These are phyloP conservation scores for Cyanidioschyzon merolae DNA, from an alignment of 23 red algal genomes.

Conservation along the genomic window DNA sequence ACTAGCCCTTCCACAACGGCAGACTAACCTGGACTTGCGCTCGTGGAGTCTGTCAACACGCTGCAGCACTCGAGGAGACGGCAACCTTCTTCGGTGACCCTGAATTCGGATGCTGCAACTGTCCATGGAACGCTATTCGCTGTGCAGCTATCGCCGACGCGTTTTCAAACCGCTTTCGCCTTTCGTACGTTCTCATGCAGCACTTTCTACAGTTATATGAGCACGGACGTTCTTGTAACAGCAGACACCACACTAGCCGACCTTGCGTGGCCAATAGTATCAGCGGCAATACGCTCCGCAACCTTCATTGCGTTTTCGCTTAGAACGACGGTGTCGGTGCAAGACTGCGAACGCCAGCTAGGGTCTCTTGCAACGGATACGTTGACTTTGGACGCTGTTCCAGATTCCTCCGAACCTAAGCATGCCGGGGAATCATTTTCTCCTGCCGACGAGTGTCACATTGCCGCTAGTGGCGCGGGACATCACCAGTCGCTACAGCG, in stretches of 20 bases:
- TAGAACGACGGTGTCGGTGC: neutral
- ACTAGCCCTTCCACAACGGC: too few species aligned
- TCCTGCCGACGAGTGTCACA: neutral
- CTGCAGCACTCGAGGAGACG: too few species aligned
- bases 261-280: neutral
- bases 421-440: neutral
- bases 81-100: too few species aligned
- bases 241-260: neutral
- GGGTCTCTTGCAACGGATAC: neutral
- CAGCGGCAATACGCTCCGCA: neutral
- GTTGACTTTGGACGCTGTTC: neutral
- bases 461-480: neutral
- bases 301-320: conserved; percentile 4
- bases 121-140: too few species aligned
- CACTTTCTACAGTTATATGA: neutral
- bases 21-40: too few species aligned
- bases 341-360: neutral
- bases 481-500: neutral
- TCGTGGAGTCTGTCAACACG: too few species aligned
- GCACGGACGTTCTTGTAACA: neutral
- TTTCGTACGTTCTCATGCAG: neutral
- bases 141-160: too few species aligned
- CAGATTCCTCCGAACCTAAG: neutral
- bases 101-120: too few species aligned
- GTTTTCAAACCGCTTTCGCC: too few species aligned